phyloP scores from a whole-genome alignment of 2,329 filamentous ascomycete species.

The Nannizziopsis barbatae region DNA sequence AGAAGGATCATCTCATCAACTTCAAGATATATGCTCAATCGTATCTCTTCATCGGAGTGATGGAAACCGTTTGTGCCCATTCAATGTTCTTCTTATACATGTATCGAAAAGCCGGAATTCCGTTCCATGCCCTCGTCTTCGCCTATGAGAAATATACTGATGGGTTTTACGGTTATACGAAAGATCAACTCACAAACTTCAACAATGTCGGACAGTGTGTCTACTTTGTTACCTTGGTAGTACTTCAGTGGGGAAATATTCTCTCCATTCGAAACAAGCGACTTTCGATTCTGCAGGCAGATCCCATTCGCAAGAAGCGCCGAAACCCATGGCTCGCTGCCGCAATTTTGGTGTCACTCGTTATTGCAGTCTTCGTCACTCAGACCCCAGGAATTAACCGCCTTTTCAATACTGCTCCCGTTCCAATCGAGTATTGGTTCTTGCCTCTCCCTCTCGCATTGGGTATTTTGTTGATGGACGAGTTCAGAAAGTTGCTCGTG shows the following conservation, averaged over 20 bases:
- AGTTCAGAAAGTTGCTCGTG: constrained; percentile 43
- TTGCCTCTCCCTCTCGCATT: constrained; percentile 43
- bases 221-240: constrained; percentile 46
- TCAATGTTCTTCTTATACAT: constrained; percentile 47
- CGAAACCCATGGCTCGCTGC: constrained; percentile 43
- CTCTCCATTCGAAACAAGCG: constrained; percentile 43
- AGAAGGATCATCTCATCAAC: constrained; percentile 44
- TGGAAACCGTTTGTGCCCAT: constrained; percentile 42
- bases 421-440: constrained; percentile 44
- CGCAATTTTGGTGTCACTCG: constrained; percentile 38
- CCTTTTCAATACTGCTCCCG: constrained; percentile 40
- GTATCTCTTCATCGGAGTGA: constrained; percentile 43
- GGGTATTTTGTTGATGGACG: constrained; percentile 43
- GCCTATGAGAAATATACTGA: constrained; percentile 40
- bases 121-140: constrained; percentile 40
- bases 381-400: constrained; percentile 42
- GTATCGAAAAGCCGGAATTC: constrained; percentile 40
- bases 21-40: constrained; percentile 42
- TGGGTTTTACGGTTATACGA: constrained; percentile 41
- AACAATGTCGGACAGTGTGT: constrained; percentile 43
- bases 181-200: constrained; percentile 38
- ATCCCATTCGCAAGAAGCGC: constrained; percentile 38
- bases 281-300: constrained; percentile 43
- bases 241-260: constrained; percentile 46
- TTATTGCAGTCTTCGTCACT: constrained; percentile 45